Conservation (phyloP, 371 early-diverging fungal genomes). For the Capniomyces stellatus region DNA sequence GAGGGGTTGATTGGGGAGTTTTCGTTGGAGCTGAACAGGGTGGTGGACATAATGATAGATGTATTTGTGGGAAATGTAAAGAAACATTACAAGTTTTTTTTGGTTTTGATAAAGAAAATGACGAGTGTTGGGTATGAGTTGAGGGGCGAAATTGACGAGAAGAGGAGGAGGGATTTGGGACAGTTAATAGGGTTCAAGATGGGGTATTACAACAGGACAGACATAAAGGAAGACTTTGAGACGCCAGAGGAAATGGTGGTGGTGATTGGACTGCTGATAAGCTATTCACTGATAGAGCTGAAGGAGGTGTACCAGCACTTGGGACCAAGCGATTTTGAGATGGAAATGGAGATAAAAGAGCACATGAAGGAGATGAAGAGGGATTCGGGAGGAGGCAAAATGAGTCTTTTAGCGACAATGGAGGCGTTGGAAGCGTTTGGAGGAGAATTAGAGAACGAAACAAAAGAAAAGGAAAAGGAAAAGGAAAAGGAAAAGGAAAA, state of each 20-base stretch:
- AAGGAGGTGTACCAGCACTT: slow-evolving; percentile 61
- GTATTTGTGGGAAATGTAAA: slow-evolving; percentile 49
- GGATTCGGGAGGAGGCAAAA: slow-evolving; percentile 2
- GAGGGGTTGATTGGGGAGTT: slow-evolving; percentile 38
- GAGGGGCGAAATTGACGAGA: slow-evolving; percentile 1
- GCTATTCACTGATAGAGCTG: slow-evolving; percentile 40
- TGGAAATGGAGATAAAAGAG: slow-evolving; percentile 7
- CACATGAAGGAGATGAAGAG: slow-evolving; percentile 7
- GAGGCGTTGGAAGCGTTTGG: slow-evolving; percentile 11
- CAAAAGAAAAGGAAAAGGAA: slow-evolving; percentile 1
- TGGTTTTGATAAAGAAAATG: slow-evolving; percentile 46
- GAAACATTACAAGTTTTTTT: slow-evolving; percentile 56
- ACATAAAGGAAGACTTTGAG: slow-evolving; percentile 8
- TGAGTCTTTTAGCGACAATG: slow-evolving; percentile 33
- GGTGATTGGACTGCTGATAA: slow-evolving; percentile 47
- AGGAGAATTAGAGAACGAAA: slow-evolving; percentile 2
- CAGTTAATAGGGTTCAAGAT: slow-evolving; percentile 81
- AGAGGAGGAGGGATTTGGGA: slow-evolving; percentile 23
- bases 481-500: neutral
- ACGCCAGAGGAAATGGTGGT: slow-evolving; percentile 21
- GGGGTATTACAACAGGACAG: slow-evolving; percentile 27
- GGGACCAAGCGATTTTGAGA: slow-evolving; percentile 33
- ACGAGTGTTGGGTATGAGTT: slow-evolving; percentile 33
- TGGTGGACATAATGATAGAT: slow-evolving; percentile 66
- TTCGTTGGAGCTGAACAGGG: slow-evolving; percentile 76